These are phyloP conservation scores for Sphaerulina vaccinii DNA, from an alignment of 2,329 filamentous ascomycete genomes.

Conservation along the genomic window DNA sequence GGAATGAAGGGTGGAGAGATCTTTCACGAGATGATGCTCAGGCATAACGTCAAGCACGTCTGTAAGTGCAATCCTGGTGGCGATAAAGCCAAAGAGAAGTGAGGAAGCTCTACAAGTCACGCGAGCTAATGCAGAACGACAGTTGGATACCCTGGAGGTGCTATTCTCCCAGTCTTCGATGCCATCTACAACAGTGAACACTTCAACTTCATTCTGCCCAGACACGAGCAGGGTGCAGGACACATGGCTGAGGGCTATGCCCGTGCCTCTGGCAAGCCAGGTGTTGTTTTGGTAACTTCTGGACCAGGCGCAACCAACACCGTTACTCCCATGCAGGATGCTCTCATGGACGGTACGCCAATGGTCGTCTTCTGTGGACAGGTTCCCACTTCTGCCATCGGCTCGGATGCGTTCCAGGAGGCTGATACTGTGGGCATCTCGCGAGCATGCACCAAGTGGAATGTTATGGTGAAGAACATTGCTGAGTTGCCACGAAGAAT, in stretches of 20 bases:
- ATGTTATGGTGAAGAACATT: conserved; percentile 95
- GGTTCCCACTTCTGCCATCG: conserved; percentile 85
- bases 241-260: conserved; percentile 99
- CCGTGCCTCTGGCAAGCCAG: conserved; percentile 86
- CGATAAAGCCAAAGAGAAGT: background rate
- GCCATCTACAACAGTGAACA: conserved; percentile 98
- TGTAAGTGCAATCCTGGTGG: conserved; percentile 60
- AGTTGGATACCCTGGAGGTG: conserved; percentile 81
- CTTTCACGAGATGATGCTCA: conserved; percentile 98
- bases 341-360: conserved; percentile 89
- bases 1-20: conserved; percentile 95
- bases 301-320: conserved; percentile 96
- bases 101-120: conserved; percentile 11
- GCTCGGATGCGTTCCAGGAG: conserved; percentile 95
- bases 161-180: conserved; percentile 96
- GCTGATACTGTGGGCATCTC: conserved; percentile 93
- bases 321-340: conserved; percentile 94
- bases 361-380: conserved; percentile 96
- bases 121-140: conserved; percentile 23
- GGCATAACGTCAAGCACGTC: conserved; percentile 87
- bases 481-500: conserved; percentile 90
- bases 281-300: conserved; percentile 94
- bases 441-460: conserved; percentile 96
- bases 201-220: conserved; percentile 92
- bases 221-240: conserved; percentile 95